Conservation (phyloP, 441 rosid species). For the Eruca vesicaria region DNA sequence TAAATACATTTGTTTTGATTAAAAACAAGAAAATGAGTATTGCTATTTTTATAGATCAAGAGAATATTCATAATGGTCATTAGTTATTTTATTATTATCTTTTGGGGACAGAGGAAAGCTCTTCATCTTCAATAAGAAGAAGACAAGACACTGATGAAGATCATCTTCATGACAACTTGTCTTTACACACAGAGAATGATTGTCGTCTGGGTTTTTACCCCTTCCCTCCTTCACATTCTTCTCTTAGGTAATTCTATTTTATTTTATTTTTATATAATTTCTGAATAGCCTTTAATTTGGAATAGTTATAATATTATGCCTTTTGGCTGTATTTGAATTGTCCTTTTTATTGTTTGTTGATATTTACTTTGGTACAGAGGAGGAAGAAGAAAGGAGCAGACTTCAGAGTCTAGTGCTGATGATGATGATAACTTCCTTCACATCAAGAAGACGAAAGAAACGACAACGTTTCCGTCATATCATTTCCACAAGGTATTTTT, state of each 20-base stretch:
- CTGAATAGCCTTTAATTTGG: conserved; percentile 27
- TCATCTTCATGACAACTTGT: conserved; percentile 34
- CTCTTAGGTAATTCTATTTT: conserved; percentile 29
- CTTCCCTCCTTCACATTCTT: conserved; percentile 36
- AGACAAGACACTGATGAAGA: conserved; percentile 40
- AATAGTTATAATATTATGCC: conserved; percentile 9
- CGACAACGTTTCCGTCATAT: conserved; percentile 27
- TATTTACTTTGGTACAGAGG: conserved; percentile 32
- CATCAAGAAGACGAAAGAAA: conserved; percentile 11
- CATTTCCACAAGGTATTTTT: conserved; percentile 23
- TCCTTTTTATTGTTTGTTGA: neutral
- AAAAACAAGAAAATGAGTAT: neutral
- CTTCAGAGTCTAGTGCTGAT: conserved; percentile 24
- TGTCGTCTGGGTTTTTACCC: conserved; percentile 37
- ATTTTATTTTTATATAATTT: neutral
- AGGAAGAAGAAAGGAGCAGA: conserved; percentile 27
- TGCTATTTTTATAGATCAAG: conserved; percentile 12
- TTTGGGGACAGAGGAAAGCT: conserved; percentile 29
- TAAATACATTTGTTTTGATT: conserved; percentile 18
- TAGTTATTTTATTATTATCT: neutral
- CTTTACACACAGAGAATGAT: conserved; percentile 37
- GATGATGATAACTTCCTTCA: conserved; percentile 35
- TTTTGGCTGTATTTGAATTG: conserved; percentile 30
- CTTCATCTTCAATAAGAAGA: conserved; percentile 38
- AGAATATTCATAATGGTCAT: conserved; percentile 19